These are phyloP conservation scores for Pyrus hybrid DNA, from an alignment of 331 rosid species.

Conservation along the genomic window DNA sequence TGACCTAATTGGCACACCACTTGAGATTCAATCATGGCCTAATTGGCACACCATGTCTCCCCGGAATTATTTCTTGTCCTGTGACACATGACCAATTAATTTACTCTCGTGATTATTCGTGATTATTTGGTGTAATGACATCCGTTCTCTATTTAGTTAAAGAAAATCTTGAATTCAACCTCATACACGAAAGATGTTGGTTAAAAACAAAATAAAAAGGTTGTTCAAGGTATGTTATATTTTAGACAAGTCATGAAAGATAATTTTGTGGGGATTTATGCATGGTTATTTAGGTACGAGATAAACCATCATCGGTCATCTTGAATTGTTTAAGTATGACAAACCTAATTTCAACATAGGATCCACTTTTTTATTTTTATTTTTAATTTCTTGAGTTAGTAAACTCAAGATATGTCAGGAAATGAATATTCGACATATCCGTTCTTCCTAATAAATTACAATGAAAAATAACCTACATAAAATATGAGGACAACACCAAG, in stretches of 20 bases:
- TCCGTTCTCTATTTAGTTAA: not conserved
- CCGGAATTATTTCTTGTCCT: constrained; percentile 14
- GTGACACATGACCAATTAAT: not conserved
- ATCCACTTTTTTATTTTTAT: not conserved
- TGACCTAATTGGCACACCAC: constrained; percentile 1
- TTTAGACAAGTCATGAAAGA: too few species aligned
- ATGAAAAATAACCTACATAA: too few species aligned
- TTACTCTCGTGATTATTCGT: not conserved
- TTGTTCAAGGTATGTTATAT: too few species aligned
- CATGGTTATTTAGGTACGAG: not conserved
- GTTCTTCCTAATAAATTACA: too few species aligned
- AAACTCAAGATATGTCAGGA: not conserved
- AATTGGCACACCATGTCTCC: constrained; percentile 25
- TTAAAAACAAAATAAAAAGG: not conserved
- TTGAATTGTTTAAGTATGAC: not conserved
- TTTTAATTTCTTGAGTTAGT: too few species aligned
- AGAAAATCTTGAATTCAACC: not conserved
- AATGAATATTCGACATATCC: too few species aligned
- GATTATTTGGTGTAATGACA: too few species aligned
- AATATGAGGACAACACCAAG: not conserved
- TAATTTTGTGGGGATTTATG: too few species aligned
- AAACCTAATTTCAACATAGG: not conserved
- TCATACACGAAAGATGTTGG: too few species aligned
- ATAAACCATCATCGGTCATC: not conserved
- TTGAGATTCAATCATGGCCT: constrained; percentile 26